phyloP scores from a whole-genome alignment of 177 flowering plant genomes.

The Vitis hybrid region DNA sequence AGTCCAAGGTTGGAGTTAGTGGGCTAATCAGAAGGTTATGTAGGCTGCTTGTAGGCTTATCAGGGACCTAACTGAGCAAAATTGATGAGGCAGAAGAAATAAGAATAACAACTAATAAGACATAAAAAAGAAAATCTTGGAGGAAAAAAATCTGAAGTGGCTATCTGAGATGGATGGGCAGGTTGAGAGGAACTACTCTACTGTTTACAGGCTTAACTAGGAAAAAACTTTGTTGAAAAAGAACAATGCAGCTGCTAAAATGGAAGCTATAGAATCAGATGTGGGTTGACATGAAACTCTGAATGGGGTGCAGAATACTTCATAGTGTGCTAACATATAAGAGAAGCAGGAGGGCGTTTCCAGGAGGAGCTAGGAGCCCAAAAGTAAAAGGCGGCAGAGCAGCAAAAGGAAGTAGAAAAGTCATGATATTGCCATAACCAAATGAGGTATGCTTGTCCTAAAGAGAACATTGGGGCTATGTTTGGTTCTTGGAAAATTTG shows the following conservation, averaged over 20 bases:
- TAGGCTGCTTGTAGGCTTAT: slow-evolving; percentile 27
- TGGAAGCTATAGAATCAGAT: slow-evolving; percentile 13
- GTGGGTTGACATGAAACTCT: slow-evolving; percentile 3
- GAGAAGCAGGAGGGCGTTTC: slow-evolving; percentile 14
- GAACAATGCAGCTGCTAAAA: slow-evolving; percentile 18
- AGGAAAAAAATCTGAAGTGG: slow-evolving; percentile 24
- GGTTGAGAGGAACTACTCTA: slow-evolving; percentile 9
- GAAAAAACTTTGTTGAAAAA: slow-evolving; percentile 10
- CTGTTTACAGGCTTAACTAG: slow-evolving; percentile 13
- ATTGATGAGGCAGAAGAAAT: slow-evolving; percentile 22
- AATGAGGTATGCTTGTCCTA: slow-evolving; percentile 23
- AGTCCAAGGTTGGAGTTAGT: slow-evolving; percentile 24
- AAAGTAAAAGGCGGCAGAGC: slow-evolving; percentile 13
- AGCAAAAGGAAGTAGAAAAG: slow-evolving; percentile 17
- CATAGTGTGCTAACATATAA: slow-evolving; percentile 13
- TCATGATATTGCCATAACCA: slow-evolving; percentile 3
- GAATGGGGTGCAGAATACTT: slow-evolving; percentile 16
- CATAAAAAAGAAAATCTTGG: slow-evolving; percentile 12
- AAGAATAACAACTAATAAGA: slow-evolving; percentile 22
- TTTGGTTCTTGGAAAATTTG: too few species aligned
- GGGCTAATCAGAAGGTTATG: slow-evolving; percentile 35
- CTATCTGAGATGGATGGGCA: slow-evolving; percentile 26
- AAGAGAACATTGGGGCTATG: too few species aligned
- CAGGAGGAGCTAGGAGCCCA: slow-evolving; percentile 19
- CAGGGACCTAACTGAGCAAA: slow-evolving; percentile 21